Percentiles rank a stretch among this genome's conserved stretches.
Evolutionary conservation across 2,329 filamentous ascomycete genomes (phyloP).

Genomic region (Aureobasidium sp.): DNA sequence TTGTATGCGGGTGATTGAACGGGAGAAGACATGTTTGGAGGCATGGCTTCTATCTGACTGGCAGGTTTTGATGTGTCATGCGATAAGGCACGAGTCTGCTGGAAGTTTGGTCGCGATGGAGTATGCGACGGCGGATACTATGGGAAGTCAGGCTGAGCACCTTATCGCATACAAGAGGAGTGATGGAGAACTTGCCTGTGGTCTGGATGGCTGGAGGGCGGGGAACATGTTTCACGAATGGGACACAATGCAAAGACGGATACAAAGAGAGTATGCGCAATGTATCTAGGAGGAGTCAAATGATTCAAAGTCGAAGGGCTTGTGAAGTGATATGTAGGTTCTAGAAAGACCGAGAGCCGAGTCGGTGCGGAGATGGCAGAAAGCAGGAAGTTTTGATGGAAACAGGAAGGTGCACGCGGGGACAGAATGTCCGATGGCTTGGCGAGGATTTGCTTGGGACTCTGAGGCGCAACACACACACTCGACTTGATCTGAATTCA

Average conservation of each 20-base stretch:
- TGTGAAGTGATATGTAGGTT: neutral
- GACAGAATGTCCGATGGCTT: neutral
- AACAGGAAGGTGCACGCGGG: constrained; percentile 6
- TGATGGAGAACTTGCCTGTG: constrained; percentile 27
- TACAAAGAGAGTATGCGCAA: too few relatives aligned
- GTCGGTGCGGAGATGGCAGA: neutral
- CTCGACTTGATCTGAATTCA: neutral
- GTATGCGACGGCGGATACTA: constrained; percentile 6
- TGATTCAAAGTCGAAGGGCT: neutral
- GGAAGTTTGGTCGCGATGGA: constrained; percentile 20
- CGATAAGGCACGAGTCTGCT: constrained; percentile 23
- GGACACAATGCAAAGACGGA: too few relatives aligned
- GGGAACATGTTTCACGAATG: constrained; percentile 28
- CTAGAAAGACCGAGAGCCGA: neutral
- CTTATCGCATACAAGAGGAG: neutral
- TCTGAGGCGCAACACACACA: neutral
- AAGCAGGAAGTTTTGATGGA: neutral
- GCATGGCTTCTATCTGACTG: constrained; percentile 45
- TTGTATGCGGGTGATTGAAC: constrained; percentile 34
- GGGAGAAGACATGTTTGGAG: constrained; percentile 21
- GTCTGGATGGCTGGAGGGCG: constrained; percentile 32
- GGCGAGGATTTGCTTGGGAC: neutral
- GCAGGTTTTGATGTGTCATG: constrained; percentile 26
- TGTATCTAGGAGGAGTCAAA: neutral
- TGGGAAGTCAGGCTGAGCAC: neutral